Percentiles rank a stretch among this genome's conserved stretches.
Evolutionary conservation across 1,284 basidiomycete genomes (phyloP).

Genomic region (Sporisorium exsertum): DNA sequence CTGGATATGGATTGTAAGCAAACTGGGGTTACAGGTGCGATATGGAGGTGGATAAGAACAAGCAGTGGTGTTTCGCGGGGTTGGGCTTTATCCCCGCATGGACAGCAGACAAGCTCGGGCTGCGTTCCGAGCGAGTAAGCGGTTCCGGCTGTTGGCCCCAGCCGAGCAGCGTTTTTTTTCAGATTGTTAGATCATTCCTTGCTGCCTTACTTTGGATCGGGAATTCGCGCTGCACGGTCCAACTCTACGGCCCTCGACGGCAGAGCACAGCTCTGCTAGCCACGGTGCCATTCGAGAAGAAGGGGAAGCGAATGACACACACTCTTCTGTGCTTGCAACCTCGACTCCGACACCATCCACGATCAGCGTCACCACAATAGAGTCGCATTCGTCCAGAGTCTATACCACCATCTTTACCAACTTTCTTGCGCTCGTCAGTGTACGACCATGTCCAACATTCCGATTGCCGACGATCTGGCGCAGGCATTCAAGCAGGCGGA

Average conservation of each 20-base stretch:
- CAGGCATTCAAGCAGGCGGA: slow-evolving; percentile 38
- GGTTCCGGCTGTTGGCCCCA: too few species aligned
- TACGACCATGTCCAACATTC: slow-evolving; percentile 44
- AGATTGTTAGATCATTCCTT: neutral
- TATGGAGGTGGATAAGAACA: neutral
- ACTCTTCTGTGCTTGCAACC: neutral
- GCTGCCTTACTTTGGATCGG: too few species aligned
- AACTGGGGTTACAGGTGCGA: neutral
- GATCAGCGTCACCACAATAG: neutral
- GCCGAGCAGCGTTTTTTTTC: too few species aligned
- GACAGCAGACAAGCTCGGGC: neutral
- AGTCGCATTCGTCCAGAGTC: neutral
- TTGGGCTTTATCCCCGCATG: slow-evolving; percentile 2
- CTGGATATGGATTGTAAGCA: neutral
- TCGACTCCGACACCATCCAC: neutral
- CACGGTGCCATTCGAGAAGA: neutral
- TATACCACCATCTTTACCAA: neutral
- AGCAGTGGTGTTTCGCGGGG: neutral
- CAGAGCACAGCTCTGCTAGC: slow-evolving; percentile 6
- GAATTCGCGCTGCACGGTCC: slow-evolving; percentile 7
- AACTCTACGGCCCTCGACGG: slow-evolving; percentile 4
- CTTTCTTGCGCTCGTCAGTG: neutral
- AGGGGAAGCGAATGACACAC: neutral
- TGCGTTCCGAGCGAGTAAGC: neutral
- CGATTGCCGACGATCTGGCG: slow-evolving; percentile 43